Base-by-base conservation (phyloP, 2,329 filamentous ascomycete species). In the Diplodia mutila region DNA sequence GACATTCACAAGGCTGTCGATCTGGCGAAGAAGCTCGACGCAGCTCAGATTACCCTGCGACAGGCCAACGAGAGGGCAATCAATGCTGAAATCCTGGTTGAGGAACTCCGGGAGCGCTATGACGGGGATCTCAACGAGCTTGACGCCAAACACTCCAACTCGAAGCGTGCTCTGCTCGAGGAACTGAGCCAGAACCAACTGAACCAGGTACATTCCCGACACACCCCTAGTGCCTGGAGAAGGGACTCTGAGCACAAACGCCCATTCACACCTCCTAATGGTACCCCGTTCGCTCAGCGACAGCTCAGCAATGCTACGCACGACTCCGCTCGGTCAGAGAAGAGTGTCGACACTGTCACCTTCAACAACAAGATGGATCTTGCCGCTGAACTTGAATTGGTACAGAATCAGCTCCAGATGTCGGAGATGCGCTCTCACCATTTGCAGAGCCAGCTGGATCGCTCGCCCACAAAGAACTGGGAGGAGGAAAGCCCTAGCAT, bases 381-480 rank as follows among this genome's bases (percentile, higher is more conserved):
- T 69, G 95, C 94, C 74, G 87, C 92, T 3, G 94, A 98, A 74
- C 85, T 97, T 14, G 94, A 98, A 77, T 90, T 97, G 78, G 85
- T 97, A 29, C 94, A 97, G 77, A 97, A 96, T 76, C 93, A 97
- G 77, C 86, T 98, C 63, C 94, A 98, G 75, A 88, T 98, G 77
- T 90, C 91, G 4, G 91, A 97, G 78, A 97, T 98, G 92, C 92
- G 96, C 73, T 97, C 97, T 79, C 89, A 91, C 39, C 94, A 98
- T 74, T 87, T 98, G 6, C 92, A 97, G 76, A 93, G 88, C 75
- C 93, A 97, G 76, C 82, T 97, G 51, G 91, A 94, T 48, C 88
- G 91, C 55, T 89, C 87, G 0, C 87, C 90, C 3, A 81, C 80
- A 6, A 85, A 85, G 27, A 90, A 91, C 67, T 87, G 84, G 77